These are phyloP conservation scores for Candida tropicalis DNA, from an alignment of 1,139 yeast genomes.

Conservation along the genomic window DNA sequence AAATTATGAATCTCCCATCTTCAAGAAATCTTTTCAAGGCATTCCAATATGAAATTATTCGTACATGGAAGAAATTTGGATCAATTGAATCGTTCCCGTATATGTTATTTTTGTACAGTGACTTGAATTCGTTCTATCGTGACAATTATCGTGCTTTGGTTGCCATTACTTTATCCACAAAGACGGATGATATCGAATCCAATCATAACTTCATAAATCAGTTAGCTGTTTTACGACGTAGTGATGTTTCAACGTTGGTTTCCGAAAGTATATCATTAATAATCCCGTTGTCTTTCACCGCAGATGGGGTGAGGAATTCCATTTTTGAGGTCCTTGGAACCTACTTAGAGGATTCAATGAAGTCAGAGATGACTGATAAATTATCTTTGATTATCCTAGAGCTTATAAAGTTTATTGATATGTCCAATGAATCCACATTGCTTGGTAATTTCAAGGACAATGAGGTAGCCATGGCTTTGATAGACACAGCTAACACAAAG, in stretches of 20 bases:
- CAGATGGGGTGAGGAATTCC: conserved; percentile 42
- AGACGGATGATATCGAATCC: conserved; percentile 8
- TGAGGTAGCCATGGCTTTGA: conserved; percentile 14
- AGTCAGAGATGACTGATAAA: conserved; percentile 21
- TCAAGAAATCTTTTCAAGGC: conserved; percentile 29
- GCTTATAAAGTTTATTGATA: conserved; percentile 42
- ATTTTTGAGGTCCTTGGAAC: conserved; percentile 27
- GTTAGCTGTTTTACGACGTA: conserved; percentile 20
- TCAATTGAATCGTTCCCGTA: conserved; percentile 41
- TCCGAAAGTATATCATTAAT: conserved; percentile 35
- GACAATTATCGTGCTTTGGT: conserved; percentile 36
- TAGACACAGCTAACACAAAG: conserved; percentile 12
- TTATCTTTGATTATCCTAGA: conserved; percentile 25
- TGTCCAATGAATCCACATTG: conserved; percentile 29
- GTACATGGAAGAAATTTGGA: conserved; percentile 43
- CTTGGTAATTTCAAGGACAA: conserved; percentile 16
- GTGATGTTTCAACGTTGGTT: conserved; percentile 23
- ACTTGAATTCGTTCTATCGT: conserved; percentile 27
- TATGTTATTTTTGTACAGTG: conserved; percentile 34
- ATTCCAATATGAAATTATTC: conserved; percentile 34
- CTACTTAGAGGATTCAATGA: conserved; percentile 19
- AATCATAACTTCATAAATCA: conserved; percentile 18
- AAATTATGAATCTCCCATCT: conserved; percentile 15
- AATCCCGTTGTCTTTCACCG: conserved; percentile 49
- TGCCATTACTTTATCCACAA: conserved; percentile 34